Base-by-base conservation (phyloP, 345 rosid genomes). In the Eucalyptus polybractea region DNA sequence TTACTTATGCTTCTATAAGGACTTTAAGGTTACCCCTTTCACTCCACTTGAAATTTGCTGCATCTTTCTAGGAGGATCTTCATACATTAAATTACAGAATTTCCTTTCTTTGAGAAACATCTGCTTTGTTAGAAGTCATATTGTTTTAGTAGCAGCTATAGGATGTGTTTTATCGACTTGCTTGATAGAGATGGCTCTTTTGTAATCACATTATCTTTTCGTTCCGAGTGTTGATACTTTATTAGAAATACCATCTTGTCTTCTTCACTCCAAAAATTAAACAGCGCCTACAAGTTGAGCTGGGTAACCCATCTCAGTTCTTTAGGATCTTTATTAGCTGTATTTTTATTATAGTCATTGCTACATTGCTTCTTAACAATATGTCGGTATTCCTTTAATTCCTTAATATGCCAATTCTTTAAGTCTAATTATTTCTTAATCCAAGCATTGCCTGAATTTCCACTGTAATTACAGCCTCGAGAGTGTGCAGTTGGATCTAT, bases 1-100 rank as follows among this genome's bases (percentile, higher is more conserved):
- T 54, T 95, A 92, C 87, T 90, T 97, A 87, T 97, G 99, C 95
- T 96, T 97, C 93, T 94, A 94, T 42, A 97, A 97, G 91, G 95
- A 96, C 93, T 96, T 97, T 92, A 90, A 94, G 97, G 99, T 97
- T 67, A 87, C 94, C 89, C 86, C 90, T 72, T 50, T 72, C 80
- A 87, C 87, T 89, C 37, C 62, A 50, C 65, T 89, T 65, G 44
- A 72, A 72, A 40, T 37, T 72, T 72, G 44, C 81, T 8, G 81
- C 40, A 37, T 72, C 24, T 33, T 69, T 69, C 44, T 69, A 31
- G 62, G 80, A 33, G 37, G 45, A 76, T 76, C 27, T 76, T 37
- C 45, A 37, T 76, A 10, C 29, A 1, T 29, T 76, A 76, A 76
- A 76, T 10, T 5, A 10, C 47, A 37, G 45, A 76, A 72, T 22